Conservation (phyloP, 169 alveolate genomes). For the Cardiosporidium cionae region DNA sequence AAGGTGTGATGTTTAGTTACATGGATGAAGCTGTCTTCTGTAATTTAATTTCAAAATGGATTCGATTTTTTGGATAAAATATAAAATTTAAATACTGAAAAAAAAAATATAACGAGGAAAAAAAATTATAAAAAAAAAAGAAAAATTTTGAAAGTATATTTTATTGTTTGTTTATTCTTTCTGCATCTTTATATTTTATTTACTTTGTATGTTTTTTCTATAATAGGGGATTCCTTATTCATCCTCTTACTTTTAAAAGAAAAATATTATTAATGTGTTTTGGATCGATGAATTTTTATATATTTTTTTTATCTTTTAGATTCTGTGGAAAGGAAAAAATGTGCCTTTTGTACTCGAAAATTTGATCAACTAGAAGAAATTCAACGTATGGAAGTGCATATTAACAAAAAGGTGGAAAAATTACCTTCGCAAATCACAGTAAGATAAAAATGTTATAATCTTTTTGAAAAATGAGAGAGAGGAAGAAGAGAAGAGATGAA, state of each 20-base stretch:
- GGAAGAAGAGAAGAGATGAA: too few species aligned
- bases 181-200: not conserved
- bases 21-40: too few species aligned
- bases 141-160: too few species aligned
- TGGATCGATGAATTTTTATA: too few species aligned
- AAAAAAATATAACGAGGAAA: too few species aligned
- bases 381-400: not conserved
- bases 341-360: not conserved
- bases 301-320: not conserved
- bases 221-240: not conserved
- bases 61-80: too few species aligned
- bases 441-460: not conserved
- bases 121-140: too few species aligned
- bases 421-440: not conserved
- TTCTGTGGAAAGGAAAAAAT: not conserved
- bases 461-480: too few species aligned
- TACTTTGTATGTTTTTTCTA: not conserved
- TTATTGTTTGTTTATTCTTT: not conserved
- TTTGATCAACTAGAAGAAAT: not conserved
- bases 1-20: too few species aligned
- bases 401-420: not conserved
- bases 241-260: not conserved
- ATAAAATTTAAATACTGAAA: too few species aligned
- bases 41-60: too few species aligned
- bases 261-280: not conserved